phyloP scores from a whole-genome alignment of 2,329 filamentous ascomycete species.

The Epichloe bromicola region DNA sequence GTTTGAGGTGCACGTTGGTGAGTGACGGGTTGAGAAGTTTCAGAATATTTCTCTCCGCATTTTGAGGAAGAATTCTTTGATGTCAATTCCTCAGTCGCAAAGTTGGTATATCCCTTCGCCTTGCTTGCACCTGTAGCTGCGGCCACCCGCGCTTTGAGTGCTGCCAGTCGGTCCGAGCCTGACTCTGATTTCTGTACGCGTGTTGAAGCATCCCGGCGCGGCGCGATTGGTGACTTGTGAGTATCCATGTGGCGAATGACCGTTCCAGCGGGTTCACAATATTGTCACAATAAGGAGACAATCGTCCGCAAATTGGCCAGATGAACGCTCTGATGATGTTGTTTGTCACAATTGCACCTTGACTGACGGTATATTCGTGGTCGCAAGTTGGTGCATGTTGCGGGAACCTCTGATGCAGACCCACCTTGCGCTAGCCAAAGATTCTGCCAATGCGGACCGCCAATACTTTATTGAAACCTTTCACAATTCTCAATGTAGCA shows the following conservation, averaged over 20 bases:
- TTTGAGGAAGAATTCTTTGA: constrained; percentile 31
- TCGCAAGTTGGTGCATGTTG: not conserved
- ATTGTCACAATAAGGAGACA: not conserved
- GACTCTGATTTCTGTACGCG: constrained; percentile 43
- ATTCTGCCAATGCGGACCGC: constrained; percentile 32
- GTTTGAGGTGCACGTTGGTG: not conserved
- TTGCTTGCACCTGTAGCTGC: constrained; percentile 54
- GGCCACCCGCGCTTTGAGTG: constrained; percentile 67
- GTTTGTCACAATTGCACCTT: too few relatives aligned
- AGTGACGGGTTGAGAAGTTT: not conserved
- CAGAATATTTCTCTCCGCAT: constrained; percentile 17
- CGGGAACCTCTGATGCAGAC: not conserved
- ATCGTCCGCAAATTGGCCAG: too few relatives aligned
- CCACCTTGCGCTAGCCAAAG: constrained; percentile 6
- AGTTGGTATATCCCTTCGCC: constrained; percentile 56
- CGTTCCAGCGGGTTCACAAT: too few relatives aligned
- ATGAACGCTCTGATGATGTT: too few relatives aligned
- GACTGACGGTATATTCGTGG: not conserved
- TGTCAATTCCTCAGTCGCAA: constrained; percentile 51
- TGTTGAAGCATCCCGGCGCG: constrained; percentile 40
- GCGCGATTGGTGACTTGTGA: constrained; percentile 37
- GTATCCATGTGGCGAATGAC: constrained; percentile 29
- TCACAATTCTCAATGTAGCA: too few relatives aligned
- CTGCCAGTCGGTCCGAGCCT: constrained; percentile 55
- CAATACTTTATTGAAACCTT: too few relatives aligned